Base-by-base conservation (phyloP, 768 basidiomycete species). In the Boletellus ananas region DNA sequence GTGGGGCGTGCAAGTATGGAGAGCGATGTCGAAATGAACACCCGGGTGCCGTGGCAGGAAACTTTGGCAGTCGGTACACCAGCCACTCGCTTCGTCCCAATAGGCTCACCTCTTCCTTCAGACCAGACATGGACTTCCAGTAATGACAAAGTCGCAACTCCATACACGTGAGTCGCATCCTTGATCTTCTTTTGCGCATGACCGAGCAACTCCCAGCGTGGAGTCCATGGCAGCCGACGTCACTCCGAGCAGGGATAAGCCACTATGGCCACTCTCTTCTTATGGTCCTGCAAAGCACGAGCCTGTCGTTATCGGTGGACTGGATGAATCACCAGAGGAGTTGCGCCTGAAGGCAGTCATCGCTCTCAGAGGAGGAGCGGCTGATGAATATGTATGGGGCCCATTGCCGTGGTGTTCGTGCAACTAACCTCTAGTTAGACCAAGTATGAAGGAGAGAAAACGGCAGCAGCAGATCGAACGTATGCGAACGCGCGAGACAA, bases 311-410 rank as follows among this genome's bases (percentile, higher is more conserved):
- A 65, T 96, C 16, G 48, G 69, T 9, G 83, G 80, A 3, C 66
- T 86, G 29, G 92, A 96, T 55, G 74, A 85, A 52, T 87, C 84
- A 0, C 79, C 79, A 0, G 93, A 94, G 59, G 93, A 96, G 66
- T 68, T 94, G 39, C 76, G 88, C 38, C 70, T 85, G 34, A 82
- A 77, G 54, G 87, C 87, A 6, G 72, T 74, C 3, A 66, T 72
- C 8, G 85, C 87, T 1, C 55, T 78, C 18, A 73, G 76, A 52
- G 71, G 74, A 8, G 82, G 82, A 17, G 82, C 75, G 43, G 56
- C 72, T 7, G 74, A 78, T 34, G 81, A 83, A 73, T 93, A 93
- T 65, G 91, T 90, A 56, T 55, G 85, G 74, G 12, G 16, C n/a
- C 4, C 16, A 23, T 31, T 21, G 35, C 6, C 11, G 1, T 20